Base-by-base conservation (phyloP, 768 basidiomycete genomes). In the Leccinum subgranulosum region DNA sequence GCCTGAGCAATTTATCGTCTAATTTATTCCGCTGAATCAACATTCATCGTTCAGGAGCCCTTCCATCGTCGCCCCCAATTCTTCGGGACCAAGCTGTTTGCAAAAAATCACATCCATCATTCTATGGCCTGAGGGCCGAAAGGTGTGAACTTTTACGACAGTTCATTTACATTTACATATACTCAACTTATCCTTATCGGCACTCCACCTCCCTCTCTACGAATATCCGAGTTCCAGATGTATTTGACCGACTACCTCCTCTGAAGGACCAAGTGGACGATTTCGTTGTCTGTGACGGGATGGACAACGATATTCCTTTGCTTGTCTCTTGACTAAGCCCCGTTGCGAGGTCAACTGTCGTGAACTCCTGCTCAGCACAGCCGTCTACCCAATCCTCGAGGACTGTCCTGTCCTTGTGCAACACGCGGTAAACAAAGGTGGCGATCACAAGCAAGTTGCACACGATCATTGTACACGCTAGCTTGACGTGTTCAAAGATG, bases 401-500 rank as follows among this genome's bases (percentile, higher is more conserved):
- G 10, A 29, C 51, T 8, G 14, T 6, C 9, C 51, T 31, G 12
- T 31, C 45, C 49, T 28, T 48, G 56, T 45, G 52, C 23, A 51
- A 28, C 28, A 57, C 4, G 27, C 64, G 66, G 48, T 64, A 70
- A 27, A 62, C 19, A 31, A 63, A 68, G 10, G 60, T 52, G 41
- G 51, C 60, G 29, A 66, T 66, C 28, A 65, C 68, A 1, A 69
- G 57, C 28, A 62, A 12, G 50, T 70, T 68, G 43, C 69, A 70
- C 12, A 68, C 59, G 47, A 68, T 53, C 46, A 64, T 31, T 15
- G 61, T 57, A 31, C 54, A 61, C 23, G 51, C 61, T 29, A 58
- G 59, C 47, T 67, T 67, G 56, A 70, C 54, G 11, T 71, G 65
- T 11, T 55, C 69, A 5, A 61, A 58, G 36, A 70, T 28, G 55